These are phyloP conservation scores for Phytophthora niederhauseri DNA, from an alignment of 352 stramenopile species.

Conservation along the genomic window DNA sequence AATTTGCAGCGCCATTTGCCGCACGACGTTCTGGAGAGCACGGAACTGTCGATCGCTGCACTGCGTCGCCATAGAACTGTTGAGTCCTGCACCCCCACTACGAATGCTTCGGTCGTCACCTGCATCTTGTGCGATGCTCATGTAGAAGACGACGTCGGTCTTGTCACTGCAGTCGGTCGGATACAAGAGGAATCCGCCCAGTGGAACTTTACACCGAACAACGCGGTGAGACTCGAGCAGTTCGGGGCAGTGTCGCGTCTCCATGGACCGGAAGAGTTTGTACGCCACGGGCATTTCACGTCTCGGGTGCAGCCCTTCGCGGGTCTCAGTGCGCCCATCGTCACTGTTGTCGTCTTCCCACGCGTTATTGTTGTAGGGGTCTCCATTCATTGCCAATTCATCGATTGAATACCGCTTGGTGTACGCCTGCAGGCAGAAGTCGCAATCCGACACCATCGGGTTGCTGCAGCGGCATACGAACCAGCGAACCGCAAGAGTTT, in stretches of 20 bases:
- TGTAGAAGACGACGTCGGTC: slow-evolving; percentile 83
- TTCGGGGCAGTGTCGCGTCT: slow-evolving; percentile 70
- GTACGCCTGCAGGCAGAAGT: slow-evolving; percentile 80
- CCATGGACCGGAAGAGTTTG: slow-evolving; percentile 74
- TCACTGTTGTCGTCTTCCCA: slow-evolving; percentile 27
- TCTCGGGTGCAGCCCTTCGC: slow-evolving; percentile 23
- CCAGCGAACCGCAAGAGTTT: slow-evolving; percentile 75
- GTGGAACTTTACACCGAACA: slow-evolving; percentile 57
- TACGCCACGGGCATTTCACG: slow-evolving; percentile 57
- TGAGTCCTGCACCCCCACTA: slow-evolving; percentile 1
- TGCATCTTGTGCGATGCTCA: slow-evolving; percentile 46
- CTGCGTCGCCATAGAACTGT: slow-evolving; percentile 20
- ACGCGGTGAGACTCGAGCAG: slow-evolving; percentile 68
- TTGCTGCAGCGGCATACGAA: slow-evolving; percentile 67
- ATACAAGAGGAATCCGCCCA: slow-evolving; percentile 77
- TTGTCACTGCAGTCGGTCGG: slow-evolving; percentile 57
- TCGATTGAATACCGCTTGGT: slow-evolving; percentile 63
- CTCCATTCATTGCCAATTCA: slow-evolving; percentile 39
- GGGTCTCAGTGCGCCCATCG: neutral
- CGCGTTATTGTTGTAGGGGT: slow-evolving; percentile 49
- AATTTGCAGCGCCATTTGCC: slow-evolving; percentile 61
- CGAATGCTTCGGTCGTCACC: slow-evolving; percentile 11
- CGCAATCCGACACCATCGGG: slow-evolving; percentile 69
- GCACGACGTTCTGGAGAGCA: slow-evolving; percentile 57
- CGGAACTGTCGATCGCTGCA: slow-evolving; percentile 69